These are phyloP conservation scores for Lodderomyces oxycetoniae DNA, from an alignment of 1,139 yeast species.

Conservation along the genomic window DNA sequence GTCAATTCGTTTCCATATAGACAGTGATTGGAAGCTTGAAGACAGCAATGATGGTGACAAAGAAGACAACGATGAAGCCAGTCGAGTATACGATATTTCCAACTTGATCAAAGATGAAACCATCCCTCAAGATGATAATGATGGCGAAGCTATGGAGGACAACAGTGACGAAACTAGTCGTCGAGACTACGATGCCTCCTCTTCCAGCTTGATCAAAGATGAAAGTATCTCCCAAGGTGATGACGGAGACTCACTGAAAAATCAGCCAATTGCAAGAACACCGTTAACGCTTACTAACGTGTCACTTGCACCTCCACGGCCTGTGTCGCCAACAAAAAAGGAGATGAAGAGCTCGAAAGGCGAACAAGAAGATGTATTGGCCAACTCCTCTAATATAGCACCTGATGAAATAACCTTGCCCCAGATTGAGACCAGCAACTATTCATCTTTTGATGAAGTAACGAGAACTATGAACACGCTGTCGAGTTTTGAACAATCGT, in stretches of 20 bases:
- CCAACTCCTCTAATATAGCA: slow-evolving; percentile 43
- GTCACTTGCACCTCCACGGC: slow-evolving; percentile 20
- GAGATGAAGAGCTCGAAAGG: slow-evolving; percentile 2
- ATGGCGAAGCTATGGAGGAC: slow-evolving; percentile 7
- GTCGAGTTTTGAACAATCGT: slow-evolving; percentile 34
- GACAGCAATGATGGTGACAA: slow-evolving; percentile 42
- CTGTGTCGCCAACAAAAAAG: slow-evolving; percentile 11
- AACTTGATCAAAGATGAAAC: slow-evolving; percentile 6
- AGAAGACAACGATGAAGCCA: slow-evolving; percentile 35
- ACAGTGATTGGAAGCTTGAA: slow-evolving; percentile 39
- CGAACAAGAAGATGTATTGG: slow-evolving; percentile 18
- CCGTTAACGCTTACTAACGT: not conserved
- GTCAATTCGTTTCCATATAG: slow-evolving; percentile 34
- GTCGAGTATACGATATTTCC: slow-evolving; percentile 9
- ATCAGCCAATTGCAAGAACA: not conserved
- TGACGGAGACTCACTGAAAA: not conserved
- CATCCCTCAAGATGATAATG: slow-evolving; percentile 6
- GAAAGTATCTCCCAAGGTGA: too few species aligned
- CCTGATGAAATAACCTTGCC: slow-evolving; percentile 38
- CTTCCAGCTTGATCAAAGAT: not conserved
- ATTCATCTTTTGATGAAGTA: slow-evolving; percentile 37
- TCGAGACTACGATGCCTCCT: not conserved
- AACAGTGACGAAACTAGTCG: slow-evolving; percentile 12
- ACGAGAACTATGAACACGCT: slow-evolving; percentile 21
- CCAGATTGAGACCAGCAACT: slow-evolving; percentile 28